Percentiles rank a stretch among this genome's conserved stretches.
phyloP scores from a whole-genome alignment of 192 early-diverging fungal genomes.

The Coemansia sp. region DNA sequence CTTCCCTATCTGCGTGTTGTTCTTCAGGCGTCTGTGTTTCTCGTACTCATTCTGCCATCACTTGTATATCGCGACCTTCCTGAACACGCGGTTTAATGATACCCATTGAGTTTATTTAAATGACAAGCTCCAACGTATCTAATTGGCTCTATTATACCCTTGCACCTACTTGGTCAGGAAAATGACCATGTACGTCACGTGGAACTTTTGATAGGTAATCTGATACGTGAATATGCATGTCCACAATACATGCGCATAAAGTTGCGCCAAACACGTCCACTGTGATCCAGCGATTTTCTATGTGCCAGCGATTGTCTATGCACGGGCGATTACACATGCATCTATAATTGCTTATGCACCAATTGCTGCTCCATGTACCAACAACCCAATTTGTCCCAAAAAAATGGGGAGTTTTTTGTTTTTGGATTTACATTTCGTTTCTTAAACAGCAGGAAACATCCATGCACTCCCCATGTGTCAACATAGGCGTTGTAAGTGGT shows the following conservation, averaged over 20 bases:
- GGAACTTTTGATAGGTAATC: not conserved
- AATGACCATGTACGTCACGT: not conserved
- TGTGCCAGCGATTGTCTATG: not conserved
- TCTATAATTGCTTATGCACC: not conserved
- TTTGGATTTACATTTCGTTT: not conserved
- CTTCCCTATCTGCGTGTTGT: too few relatives aligned
- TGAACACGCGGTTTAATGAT: too few relatives aligned
- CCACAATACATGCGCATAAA: not conserved
- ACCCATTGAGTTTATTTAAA: too few relatives aligned
- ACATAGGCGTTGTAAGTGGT: not conserved
- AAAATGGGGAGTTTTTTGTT: not conserved
- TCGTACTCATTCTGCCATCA: too few relatives aligned
- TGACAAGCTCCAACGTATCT: too few relatives aligned
- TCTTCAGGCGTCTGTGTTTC: too few relatives aligned
- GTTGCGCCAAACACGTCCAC: not conserved
- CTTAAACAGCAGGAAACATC: not conserved
- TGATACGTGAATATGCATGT: not conserved
- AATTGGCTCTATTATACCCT: too few relatives aligned
- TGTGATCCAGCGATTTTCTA: too few relatives aligned
- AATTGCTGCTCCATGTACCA: not conserved
- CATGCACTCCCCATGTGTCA: not conserved
- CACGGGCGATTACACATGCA: not conserved
- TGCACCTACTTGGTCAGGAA: too few relatives aligned
- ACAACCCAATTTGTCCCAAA: not conserved
- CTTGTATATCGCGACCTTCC: too few relatives aligned